These are phyloP conservation scores for Auricularia sp. DNA, from an alignment of 768 basidiomycete genomes.

Conservation along the genomic window DNA sequence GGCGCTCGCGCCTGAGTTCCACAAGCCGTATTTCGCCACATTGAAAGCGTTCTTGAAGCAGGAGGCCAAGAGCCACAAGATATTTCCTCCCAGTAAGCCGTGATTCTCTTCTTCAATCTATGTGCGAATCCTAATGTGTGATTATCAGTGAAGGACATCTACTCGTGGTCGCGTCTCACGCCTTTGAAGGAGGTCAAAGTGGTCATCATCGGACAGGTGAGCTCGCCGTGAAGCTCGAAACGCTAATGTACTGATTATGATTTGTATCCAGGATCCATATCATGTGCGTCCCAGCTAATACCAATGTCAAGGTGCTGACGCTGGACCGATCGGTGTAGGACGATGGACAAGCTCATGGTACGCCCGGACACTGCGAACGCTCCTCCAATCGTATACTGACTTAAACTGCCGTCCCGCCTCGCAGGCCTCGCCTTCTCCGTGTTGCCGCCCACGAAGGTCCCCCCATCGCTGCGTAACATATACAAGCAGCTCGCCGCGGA, in stretches of 20 bases:
- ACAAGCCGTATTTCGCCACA: slow-evolving; percentile 17
- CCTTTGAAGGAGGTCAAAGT: slow-evolving; percentile 31
- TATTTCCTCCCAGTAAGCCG: slow-evolving; percentile 32
- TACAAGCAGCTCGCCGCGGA: slow-evolving; percentile 5
- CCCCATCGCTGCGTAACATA: slow-evolving; percentile 7
- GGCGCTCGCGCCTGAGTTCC: slow-evolving; percentile 16
- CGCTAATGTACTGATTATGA: background rate
- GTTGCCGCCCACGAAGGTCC: slow-evolving; percentile 2
- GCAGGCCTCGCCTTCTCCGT: slow-evolving; percentile 6
- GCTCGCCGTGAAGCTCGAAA: background rate
- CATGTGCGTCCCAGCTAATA: slow-evolving; percentile 16
- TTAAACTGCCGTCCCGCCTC: background rate
- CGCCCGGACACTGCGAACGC: background rate
- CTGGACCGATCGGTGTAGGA: background rate
- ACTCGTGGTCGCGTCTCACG: slow-evolving; percentile 34
- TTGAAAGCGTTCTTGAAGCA: slow-evolving; percentile 4
- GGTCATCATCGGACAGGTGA: slow-evolving; percentile 27
- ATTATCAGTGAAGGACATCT: slow-evolving; percentile 32
- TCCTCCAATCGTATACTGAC: too few relatives aligned
- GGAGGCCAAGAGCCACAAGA: slow-evolving; percentile 13
- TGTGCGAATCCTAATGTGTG: background rate
- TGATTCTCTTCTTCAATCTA: background rate
- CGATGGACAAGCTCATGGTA: slow-evolving; percentile 6
- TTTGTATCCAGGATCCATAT: slow-evolving; percentile 26
- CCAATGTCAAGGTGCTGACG: slow-evolving; percentile 1